Evolutionary conservation across 108 stramenopile genomes (phyloP).

Genomic region (Skeletonema tropicum): DNA sequence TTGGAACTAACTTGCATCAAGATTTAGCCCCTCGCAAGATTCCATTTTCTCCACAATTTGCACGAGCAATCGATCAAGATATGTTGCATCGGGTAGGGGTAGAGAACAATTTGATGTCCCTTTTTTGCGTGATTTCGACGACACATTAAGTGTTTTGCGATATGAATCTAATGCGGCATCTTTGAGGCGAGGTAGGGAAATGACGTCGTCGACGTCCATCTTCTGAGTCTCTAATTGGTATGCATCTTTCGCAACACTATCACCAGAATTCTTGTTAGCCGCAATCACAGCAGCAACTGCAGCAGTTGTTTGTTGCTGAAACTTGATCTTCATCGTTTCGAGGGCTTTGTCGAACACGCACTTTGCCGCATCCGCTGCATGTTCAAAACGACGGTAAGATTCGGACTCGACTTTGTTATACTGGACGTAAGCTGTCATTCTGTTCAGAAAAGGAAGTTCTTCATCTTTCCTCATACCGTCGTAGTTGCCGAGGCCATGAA

Average conservation of each 20-base stretch:
- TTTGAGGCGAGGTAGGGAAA: slow-evolving; percentile 38
- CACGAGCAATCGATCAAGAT: slow-evolving; percentile 66
- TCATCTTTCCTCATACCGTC: slow-evolving; percentile 82
- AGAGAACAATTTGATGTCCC: slow-evolving; percentile 32
- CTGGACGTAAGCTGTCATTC: slow-evolving; percentile 55
- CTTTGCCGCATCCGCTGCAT: slow-evolving; percentile 55
- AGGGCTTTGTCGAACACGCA: slow-evolving; percentile 74
- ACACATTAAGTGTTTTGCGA: slow-evolving; percentile 30
- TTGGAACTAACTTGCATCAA: neutral
- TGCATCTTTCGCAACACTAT: slow-evolving; percentile 14
- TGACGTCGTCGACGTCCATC: slow-evolving; percentile 47
- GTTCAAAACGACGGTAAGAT: slow-evolving; percentile 56
- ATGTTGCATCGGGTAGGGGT: slow-evolving; percentile 73
- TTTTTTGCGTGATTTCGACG: slow-evolving; percentile 22
- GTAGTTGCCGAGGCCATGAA: slow-evolving; percentile 88
- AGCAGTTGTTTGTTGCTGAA: slow-evolving; percentile 72
- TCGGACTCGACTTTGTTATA: slow-evolving; percentile 54
- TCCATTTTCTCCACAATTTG: slow-evolving; percentile 55
- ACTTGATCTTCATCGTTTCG: slow-evolving; percentile 69
- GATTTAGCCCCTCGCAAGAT: neutral
- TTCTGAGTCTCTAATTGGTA: slow-evolving; percentile 40
- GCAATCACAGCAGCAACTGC: slow-evolving; percentile 82
- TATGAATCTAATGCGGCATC: slow-evolving; percentile 38
- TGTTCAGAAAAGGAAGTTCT: slow-evolving; percentile 65
- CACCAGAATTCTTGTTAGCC: slow-evolving; percentile 46